Percentiles rank a stretch among this genome's conserved stretches.
These are phyloP conservation scores for Kuraishia ogatae DNA, from an alignment of 805 yeast genomes.

Conservation along the genomic window DNA sequence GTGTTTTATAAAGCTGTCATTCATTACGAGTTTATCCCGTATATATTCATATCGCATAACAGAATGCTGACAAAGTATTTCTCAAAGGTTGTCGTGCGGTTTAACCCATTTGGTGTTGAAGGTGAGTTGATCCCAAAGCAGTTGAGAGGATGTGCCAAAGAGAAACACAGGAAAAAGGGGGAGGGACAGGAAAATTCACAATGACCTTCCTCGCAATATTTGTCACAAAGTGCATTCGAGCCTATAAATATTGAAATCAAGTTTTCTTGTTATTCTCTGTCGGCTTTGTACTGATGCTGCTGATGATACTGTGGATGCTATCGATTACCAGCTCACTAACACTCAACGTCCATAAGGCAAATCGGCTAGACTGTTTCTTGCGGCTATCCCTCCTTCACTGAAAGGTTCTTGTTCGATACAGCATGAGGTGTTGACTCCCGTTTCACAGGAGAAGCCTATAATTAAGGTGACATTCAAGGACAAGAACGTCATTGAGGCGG, in stretches of 20 bases:
- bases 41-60: neutral
- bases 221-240: neutral
- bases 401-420: slow-evolving; percentile 55
- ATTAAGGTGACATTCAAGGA: slow-evolving; percentile 77
- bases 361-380: slow-evolving; percentile 69
- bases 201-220: no score
- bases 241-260: neutral
- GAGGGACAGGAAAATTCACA: no score
- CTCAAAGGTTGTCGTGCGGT: slow-evolving; percentile 63
- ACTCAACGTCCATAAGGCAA: slow-evolving; percentile 34
- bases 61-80: slow-evolving; percentile 87
- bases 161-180: neutral
- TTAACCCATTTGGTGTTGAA: slow-evolving; percentile 68
- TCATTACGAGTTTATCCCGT: no score
- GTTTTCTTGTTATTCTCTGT: no score
- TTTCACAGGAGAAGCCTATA: slow-evolving; percentile 43
- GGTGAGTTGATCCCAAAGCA: slow-evolving; percentile 27
- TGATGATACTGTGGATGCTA: no score
- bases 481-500: slow-evolving; percentile 57
- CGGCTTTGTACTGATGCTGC: neutral
- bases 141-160: neutral
- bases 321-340: slow-evolving; percentile 8
- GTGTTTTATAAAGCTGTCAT: no score
- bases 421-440: slow-evolving; percentile 45
- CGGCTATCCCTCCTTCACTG: slow-evolving; percentile 71